These are phyloP conservation scores for Pythium pyrilobum DNA, from an alignment of 352 stramenopile species.

Conservation along the genomic window DNA sequence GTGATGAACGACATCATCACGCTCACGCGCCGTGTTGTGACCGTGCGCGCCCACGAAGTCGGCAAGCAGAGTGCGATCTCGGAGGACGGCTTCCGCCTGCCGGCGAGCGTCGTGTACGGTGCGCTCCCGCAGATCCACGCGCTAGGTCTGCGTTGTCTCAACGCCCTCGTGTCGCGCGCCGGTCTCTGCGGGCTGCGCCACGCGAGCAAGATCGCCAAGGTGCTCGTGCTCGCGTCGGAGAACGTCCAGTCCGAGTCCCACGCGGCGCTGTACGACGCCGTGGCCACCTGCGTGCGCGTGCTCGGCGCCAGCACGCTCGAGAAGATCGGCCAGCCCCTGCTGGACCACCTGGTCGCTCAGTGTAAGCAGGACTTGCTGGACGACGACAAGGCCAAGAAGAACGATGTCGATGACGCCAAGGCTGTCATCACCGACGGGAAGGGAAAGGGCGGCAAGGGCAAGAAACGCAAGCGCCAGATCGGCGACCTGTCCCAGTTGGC, in stretches of 20 bases:
- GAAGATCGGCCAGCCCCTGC: slow-evolving; percentile 57
- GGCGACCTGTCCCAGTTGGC: slow-evolving; percentile 46
- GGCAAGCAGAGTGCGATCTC: slow-evolving; percentile 80
- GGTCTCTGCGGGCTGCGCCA: slow-evolving; percentile 63
- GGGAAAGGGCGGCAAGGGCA: slow-evolving; percentile 49
- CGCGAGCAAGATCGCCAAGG: slow-evolving; percentile 55
- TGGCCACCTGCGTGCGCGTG: slow-evolving; percentile 41
- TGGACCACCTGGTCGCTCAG: slow-evolving; percentile 52
- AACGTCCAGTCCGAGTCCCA: slow-evolving; percentile 28
- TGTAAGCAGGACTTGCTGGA: slow-evolving; percentile 49
- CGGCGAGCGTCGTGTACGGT: slow-evolving; percentile 66
- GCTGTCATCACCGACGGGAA: neutral
- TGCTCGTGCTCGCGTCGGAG: slow-evolving; percentile 57
- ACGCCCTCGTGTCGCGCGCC: slow-evolving; percentile 34
- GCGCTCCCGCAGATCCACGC: slow-evolving; percentile 52
- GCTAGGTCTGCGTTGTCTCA: slow-evolving; percentile 36
- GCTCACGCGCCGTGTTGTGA: slow-evolving; percentile 54
- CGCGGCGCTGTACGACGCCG: slow-evolving; percentile 39
- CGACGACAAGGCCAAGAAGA: slow-evolving; percentile 14
- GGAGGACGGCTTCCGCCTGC: slow-evolving; percentile 68
- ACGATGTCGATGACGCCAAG: slow-evolving; percentile 2
- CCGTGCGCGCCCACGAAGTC: slow-evolving; percentile 59
- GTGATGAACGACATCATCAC: slow-evolving; percentile 48
- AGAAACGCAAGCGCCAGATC: slow-evolving; percentile 80
- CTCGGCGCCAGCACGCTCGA: slow-evolving; percentile 68